Evolutionary conservation across 257 asterid genomes (phyloP), one percentile per base, ranked within the genome.

Genomic region (Ligustrum vulgare): DNA sequence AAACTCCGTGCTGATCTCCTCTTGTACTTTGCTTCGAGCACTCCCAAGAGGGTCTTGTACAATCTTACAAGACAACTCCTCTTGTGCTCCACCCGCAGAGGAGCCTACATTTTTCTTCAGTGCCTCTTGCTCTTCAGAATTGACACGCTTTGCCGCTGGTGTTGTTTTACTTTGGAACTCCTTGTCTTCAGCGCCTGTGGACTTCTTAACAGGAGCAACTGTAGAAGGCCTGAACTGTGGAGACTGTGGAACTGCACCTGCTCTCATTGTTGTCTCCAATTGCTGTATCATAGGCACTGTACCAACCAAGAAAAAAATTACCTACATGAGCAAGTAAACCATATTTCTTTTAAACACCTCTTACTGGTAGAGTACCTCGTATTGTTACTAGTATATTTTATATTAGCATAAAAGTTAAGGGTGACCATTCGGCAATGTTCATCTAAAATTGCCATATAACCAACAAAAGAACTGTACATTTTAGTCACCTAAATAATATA

Each of bases 241-340:
- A 23, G 92, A 90, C 82, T 86, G 96, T 1, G 98, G 98, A 11
- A 90, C 96, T 3, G 93, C 96, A 75, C 94, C 94, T 15, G 92
- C 93, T 80, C 90, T 84, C 76, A 93, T 47, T 15, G 97, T 88
- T 36, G 89, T 64, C 87, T 93, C 98, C 73, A 93, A 49, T 74
- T 90, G 93, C 76, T 90, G 96, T 72, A 93, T 90, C 98, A 91
- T 89, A 18, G 98, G 98, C 96, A 91, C 96, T 93, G 91, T 89
- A 82, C 23, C 41, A 28, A 28, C 31, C 31, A 28, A 28, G 31
- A 8, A 72, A 10, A 25, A 3, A 25, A 0, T 22, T 60, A 60
- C 34, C 35, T 11, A 7, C 3, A n/a, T 20, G 8, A 60, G 67
- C 67, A 25, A 23, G 35, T 60, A 0, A 60, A 60, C 15, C 25